Evolutionary conservation across 331 rosid species (phyloP).

Genomic region (Ulmus americana): DNA sequence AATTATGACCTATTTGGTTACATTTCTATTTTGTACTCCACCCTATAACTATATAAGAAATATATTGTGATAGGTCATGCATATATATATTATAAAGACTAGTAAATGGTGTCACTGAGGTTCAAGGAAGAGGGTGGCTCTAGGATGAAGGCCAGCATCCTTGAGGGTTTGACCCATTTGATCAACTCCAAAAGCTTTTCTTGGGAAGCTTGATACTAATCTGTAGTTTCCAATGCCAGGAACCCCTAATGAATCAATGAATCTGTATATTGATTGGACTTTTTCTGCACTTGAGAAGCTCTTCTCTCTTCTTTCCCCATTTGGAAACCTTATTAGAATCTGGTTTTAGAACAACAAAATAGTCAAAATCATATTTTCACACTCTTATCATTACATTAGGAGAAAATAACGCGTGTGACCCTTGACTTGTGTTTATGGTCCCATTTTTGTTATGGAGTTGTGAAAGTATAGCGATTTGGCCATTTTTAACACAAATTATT

Average conservation of each 20-base stretch:
- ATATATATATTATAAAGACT: neutral
- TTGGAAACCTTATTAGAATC: slow-evolving; percentile 81
- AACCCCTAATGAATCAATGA: slow-evolving; percentile 55
- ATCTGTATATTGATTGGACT: slow-evolving; percentile 56
- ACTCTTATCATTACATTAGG: no score
- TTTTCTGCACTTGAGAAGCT: slow-evolving; percentile 57
- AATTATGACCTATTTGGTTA: no score
- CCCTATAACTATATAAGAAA: no score
- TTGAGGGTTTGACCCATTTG: slow-evolving; percentile 56
- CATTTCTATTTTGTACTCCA: no score
- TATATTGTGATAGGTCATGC: neutral
- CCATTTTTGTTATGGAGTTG: no score
- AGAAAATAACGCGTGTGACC: no score
- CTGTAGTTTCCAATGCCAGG: slow-evolving; percentile 50
- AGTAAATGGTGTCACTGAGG: slow-evolving; percentile 7
- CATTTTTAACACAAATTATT: no score
- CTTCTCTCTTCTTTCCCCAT: slow-evolving; percentile 74
- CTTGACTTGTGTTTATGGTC: no score
- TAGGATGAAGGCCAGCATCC: slow-evolving; percentile 48
- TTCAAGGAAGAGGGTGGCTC: slow-evolving; percentile 43
- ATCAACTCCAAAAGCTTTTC: slow-evolving; percentile 38
- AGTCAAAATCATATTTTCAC: neutral
- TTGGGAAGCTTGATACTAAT: slow-evolving; percentile 72
- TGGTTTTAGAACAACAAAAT: slow-evolving; percentile 22
- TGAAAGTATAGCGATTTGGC: no score